These are phyloP conservation scores for Ganoderma resinaceum DNA, from an alignment of 1,284 basidiomycete genomes.

Conservation along the genomic window DNA sequence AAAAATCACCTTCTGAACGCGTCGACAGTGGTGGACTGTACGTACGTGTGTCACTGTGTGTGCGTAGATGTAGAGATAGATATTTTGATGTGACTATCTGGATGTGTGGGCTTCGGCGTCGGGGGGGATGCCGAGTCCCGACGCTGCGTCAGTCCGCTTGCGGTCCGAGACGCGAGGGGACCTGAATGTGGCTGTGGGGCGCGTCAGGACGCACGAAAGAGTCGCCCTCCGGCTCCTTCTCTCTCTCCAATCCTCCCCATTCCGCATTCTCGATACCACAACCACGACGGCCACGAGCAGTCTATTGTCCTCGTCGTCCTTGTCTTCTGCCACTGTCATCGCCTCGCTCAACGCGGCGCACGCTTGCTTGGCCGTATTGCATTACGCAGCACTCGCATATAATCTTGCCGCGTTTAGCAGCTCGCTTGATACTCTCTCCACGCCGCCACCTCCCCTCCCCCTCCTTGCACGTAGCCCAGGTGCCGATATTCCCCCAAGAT, in stretches of 20 bases:
- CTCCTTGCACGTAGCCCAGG: constrained; percentile 27
- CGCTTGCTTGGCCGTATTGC: constrained; percentile 14
- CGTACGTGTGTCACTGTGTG: neutral
- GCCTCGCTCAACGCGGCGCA: neutral
- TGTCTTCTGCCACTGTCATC: neutral
- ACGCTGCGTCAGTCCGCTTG: neutral
- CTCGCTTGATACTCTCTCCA: constrained; percentile 31
- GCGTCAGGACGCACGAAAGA: neutral
- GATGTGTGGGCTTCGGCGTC: neutral
- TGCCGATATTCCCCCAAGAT: constrained; percentile 46
- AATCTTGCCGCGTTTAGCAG: constrained; percentile 1
- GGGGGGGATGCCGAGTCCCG: neutral
- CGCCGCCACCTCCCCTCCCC: constrained; percentile 28
- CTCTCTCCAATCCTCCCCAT: neutral
- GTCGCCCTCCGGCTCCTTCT: neutral
- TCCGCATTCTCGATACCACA: neutral
- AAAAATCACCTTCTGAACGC: constrained; percentile 81
- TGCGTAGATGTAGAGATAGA: neutral
- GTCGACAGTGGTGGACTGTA: neutral
- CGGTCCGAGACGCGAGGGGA: neutral
- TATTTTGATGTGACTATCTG: neutral
- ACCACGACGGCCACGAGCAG: neutral
- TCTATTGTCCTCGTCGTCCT: neutral
- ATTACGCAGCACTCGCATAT: constrained; percentile 27
- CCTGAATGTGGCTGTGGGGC: constrained; percentile 2